These are phyloP conservation scores for Adansonia grandidieri DNA, from an alignment of 441 rosid genomes.

Conservation along the genomic window DNA sequence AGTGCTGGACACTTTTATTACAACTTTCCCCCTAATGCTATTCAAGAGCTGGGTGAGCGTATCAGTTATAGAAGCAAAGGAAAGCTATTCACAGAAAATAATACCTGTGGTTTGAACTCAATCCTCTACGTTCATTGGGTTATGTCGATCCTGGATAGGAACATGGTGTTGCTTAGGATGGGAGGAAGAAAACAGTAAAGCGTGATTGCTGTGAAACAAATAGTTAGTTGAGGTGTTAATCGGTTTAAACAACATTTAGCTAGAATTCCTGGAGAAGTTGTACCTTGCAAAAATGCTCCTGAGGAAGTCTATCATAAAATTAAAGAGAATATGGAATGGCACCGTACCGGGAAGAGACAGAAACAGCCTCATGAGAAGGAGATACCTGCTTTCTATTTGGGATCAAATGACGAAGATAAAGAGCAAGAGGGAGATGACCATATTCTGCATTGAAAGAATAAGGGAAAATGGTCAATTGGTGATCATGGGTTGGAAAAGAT, in stretches of 20 bases:
- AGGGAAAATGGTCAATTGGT: conserved; percentile 45
- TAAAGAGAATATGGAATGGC: conserved; percentile 95
- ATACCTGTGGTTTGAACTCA: conserved; percentile 39
- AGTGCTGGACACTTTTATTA: conserved; percentile 45
- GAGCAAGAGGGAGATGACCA: conserved; percentile 48
- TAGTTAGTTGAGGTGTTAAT: conserved; percentile 88
- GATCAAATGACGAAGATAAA: conserved; percentile 68
- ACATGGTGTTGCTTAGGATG: conserved; percentile 85
- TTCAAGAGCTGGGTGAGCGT: conserved; percentile 44
- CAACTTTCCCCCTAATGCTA: conserved; percentile 39
- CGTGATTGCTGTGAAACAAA: conserved; percentile 84
- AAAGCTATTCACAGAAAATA: neutral
- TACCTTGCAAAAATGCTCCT: conserved; percentile 75
- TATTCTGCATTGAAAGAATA: conserved; percentile 36
- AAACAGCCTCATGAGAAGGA: conserved; percentile 57
- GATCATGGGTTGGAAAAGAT: conserved; percentile 53
- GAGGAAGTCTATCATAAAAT: conserved; percentile 82
- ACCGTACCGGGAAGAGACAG: conserved; percentile 78
- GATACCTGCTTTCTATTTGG: conserved; percentile 46
- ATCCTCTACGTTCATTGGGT: conserved; percentile 68
- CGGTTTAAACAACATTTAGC: conserved; percentile 94
- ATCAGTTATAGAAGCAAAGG: conserved; percentile 36
- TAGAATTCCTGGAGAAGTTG: conserved; percentile 94
- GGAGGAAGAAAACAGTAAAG: conserved; percentile 82
- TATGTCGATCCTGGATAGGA: conserved; percentile 96